A percentile compares a stretch with the other conserved stretches of the same genome.
Conservation (phyloP, 495 filamentous ascomycete genomes). For the Xylaria flabelliformis region DNA sequence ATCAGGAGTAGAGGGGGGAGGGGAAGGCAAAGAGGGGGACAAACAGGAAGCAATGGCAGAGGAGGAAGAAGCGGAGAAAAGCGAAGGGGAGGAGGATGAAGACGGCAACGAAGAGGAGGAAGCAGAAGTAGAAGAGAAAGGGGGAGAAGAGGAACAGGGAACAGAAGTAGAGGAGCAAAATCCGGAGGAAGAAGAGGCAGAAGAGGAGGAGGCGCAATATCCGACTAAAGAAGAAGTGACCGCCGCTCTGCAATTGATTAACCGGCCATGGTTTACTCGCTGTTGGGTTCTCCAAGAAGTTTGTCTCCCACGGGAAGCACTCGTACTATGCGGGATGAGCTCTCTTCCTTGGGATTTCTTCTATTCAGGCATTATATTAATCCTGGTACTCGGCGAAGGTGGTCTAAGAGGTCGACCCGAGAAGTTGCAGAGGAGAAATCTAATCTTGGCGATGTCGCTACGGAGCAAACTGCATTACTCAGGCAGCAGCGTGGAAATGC, state of each 20-base stretch:
- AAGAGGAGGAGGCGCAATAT: background rate
- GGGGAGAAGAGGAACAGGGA: background rate
- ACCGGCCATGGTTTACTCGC: conserved; percentile 2
- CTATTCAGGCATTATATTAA: background rate
- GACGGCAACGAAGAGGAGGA: too few species aligned
- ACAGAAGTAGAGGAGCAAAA: background rate
- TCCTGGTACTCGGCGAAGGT: background rate
- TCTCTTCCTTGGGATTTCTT: background rate
- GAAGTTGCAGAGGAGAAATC: background rate
- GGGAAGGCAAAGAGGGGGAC: background rate
- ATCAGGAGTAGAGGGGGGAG: too few species aligned
- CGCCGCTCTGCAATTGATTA: background rate
- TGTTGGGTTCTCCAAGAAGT: conserved; percentile 5
- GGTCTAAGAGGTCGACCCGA: background rate
- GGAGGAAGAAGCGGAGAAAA: background rate
- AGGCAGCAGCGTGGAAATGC: background rate
- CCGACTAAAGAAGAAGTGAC: background rate
- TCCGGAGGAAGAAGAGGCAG: background rate
- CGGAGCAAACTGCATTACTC: background rate
- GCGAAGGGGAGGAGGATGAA: too few species aligned
- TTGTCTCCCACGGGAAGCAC: background rate
- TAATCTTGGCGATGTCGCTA: background rate
- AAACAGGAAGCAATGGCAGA: background rate
- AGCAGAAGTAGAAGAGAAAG: background rate
- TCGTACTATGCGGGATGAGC: background rate